Conservation (phyloP, 2,329 filamentous ascomycete species). For the Xylaria sp. region DNA sequence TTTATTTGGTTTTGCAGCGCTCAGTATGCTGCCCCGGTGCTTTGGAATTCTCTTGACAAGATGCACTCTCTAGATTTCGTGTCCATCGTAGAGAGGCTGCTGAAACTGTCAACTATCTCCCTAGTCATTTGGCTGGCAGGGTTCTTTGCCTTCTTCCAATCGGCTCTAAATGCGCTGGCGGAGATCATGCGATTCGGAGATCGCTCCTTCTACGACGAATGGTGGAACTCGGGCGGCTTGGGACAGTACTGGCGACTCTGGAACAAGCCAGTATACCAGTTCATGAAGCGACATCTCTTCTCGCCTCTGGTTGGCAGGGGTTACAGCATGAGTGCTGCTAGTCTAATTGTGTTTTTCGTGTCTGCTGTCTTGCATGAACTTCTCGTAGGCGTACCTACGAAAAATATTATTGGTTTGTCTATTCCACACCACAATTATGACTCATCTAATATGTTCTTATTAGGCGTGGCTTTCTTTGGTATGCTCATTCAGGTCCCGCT, state of each 20-base stretch:
- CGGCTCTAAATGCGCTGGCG: conserved; percentile 86
- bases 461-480: conserved; percentile 88
- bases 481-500: conserved; percentile 95
- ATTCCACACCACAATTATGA: neutral
- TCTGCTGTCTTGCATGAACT: conserved; percentile 91
- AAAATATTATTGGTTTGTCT: conserved; percentile 82
- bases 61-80: conserved; percentile 80
- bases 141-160: conserved; percentile 97
- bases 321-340: conserved; percentile 73
- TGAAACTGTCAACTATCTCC: conserved; percentile 95
- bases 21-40: conserved; percentile 89
- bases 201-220: conserved; percentile 93
- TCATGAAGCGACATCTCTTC: conserved; percentile 95
- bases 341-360: conserved; percentile 82
- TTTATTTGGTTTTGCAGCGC: conserved; percentile 96
- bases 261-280: conserved; percentile 97
- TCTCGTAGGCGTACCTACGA: conserved; percentile 90
- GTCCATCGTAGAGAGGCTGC: conserved; percentile 83
- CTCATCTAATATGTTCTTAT: conserved; percentile 39
- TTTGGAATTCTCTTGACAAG: conserved; percentile 88
- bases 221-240: conserved; percentile 93
- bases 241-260: conserved; percentile 93
- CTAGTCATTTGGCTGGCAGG: conserved; percentile 96
- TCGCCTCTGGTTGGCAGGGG: conserved; percentile 85
- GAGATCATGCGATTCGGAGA: conserved; percentile 92